Evolutionary conservation across 1,284 basidiomycete species (phyloP).

Genomic region (Moesziomyces globuligerus): DNA sequence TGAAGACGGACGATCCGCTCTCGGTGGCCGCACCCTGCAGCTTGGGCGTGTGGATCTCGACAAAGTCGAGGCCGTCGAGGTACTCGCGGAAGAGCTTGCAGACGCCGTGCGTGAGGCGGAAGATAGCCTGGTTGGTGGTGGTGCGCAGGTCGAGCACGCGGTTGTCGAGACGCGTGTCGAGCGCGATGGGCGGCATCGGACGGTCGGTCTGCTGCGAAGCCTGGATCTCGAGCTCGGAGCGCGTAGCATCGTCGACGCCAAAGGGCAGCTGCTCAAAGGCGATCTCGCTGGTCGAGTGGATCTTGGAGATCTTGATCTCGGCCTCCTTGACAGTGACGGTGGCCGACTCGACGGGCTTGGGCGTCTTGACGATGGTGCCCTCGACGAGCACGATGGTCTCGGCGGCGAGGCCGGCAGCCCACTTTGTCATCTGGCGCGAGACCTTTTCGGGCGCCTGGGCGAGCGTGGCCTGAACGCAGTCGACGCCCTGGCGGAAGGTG

Average conservation of each 20-base stretch:
- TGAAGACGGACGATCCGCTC: slow-evolving; percentile 95
- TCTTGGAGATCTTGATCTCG: slow-evolving; percentile 86
- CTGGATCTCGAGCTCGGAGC: slow-evolving; percentile 81
- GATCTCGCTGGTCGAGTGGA: slow-evolving; percentile 84
- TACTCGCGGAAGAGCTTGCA: slow-evolving; percentile 88
- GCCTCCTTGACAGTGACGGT: slow-evolving; percentile 89
- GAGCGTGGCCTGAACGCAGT: slow-evolving; percentile 89
- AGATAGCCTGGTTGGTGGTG: slow-evolving; percentile 94
- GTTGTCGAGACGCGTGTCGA: slow-evolving; percentile 92
- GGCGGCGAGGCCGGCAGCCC: slow-evolving; percentile 79
- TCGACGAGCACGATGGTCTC: slow-evolving; percentile 95
- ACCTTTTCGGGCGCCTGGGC: slow-evolving; percentile 81
- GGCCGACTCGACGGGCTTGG: slow-evolving; percentile 84
- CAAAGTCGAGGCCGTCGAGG: slow-evolving; percentile 80
- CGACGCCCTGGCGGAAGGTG: slow-evolving; percentile 85
- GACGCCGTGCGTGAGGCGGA: slow-evolving; percentile 88
- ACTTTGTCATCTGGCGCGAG: slow-evolving; percentile 98
- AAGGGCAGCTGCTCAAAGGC: slow-evolving; percentile 78
- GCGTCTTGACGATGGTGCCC: slow-evolving; percentile 73
- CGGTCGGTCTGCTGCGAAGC: slow-evolving; percentile 65
- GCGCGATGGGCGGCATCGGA: slow-evolving; percentile 61
- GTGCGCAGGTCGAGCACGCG: slow-evolving; percentile 94
- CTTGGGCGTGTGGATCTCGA: slow-evolving; percentile 97
- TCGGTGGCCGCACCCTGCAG: slow-evolving; percentile 97
- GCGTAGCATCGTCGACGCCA: slow-evolving; percentile 89